Evolutionary conservation across 805 yeast genomes (phyloP).

Genomic region (Barnettozyma pratensis): DNA sequence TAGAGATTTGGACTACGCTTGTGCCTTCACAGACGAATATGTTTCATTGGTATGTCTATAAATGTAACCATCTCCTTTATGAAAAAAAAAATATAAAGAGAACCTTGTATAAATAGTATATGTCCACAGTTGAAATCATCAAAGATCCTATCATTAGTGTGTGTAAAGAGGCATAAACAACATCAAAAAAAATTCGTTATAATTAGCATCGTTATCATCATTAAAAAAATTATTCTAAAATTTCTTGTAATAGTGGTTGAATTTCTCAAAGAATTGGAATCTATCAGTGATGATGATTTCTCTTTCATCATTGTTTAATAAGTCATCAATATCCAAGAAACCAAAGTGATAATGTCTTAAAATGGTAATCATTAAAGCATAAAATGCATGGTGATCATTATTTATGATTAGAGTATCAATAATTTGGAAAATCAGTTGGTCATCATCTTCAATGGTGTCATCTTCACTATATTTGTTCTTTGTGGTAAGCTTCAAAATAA

Average conservation of each 20-base stretch:
- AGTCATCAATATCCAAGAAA: constrained; percentile 30
- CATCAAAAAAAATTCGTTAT: not conserved
- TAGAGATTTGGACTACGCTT: too few species aligned
- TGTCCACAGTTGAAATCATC: too few species aligned
- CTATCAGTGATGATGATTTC: constrained; percentile 13
- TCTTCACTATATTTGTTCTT: not conserved
- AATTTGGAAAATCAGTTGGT: constrained; percentile 14
- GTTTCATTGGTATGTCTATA: too few species aligned
- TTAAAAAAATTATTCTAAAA: constrained; percentile 7
- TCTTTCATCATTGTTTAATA: constrained; percentile 10
- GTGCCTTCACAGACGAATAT: too few species aligned
- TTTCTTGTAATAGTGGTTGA: constrained; percentile 18
- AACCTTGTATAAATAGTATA: too few species aligned
- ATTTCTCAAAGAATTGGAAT: constrained; percentile 17
- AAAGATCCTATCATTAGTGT: too few species aligned
- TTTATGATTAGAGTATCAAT: constrained; percentile 18
- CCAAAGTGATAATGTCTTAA: constrained; percentile 49
- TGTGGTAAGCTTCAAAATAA: constrained; percentile 6
- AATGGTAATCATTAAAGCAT: constrained; percentile 36
- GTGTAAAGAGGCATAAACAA: too few species aligned
- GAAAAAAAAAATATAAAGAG: too few species aligned
- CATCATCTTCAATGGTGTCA: constrained; percentile 8
- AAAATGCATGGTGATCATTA: constrained; percentile 33
- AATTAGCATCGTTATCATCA: too few species aligned
- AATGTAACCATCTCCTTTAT: too few species aligned